Evolutionary conservation across 2,329 filamentous ascomycete species (phyloP).

Genomic region (Colletotrichum eleusines): DNA sequence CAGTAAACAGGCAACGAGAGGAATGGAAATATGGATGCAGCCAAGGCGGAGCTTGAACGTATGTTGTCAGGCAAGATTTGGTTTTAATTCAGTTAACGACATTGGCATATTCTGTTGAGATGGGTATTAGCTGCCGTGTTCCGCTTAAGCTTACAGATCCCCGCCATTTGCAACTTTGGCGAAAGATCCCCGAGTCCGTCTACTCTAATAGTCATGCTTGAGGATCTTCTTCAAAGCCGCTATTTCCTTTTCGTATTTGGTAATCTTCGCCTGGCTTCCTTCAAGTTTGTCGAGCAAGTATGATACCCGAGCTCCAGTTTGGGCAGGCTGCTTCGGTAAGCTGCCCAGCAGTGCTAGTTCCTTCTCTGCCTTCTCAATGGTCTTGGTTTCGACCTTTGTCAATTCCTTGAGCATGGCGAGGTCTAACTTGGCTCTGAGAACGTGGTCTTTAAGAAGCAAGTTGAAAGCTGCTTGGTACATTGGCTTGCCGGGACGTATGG

Average conservation of each 20-base stretch:
- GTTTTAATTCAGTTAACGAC: neutral
- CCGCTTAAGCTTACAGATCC: neutral
- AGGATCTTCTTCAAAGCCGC: conserved; percentile 78
- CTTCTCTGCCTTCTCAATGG: conserved; percentile 81
- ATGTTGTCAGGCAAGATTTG: neutral
- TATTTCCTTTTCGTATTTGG: conserved; percentile 79
- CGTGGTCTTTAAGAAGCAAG: conserved; percentile 76
- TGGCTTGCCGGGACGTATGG: conserved; percentile 84
- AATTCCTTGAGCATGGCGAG: conserved; percentile 77
- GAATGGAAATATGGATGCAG: neutral
- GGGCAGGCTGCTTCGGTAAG: conserved; percentile 76
- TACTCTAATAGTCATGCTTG: conserved; percentile 47
- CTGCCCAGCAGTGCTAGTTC: conserved; percentile 80
- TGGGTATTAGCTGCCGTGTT: conserved; percentile 14
- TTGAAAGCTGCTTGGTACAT: conserved; percentile 89
- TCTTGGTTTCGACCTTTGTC: conserved; percentile 77
- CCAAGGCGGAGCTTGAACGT: neutral
- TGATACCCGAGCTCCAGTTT: conserved; percentile 73
- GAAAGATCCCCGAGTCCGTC: neutral
- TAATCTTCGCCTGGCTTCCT: conserved; percentile 80
- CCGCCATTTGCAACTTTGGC: neutral
- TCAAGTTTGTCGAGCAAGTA: conserved; percentile 82
- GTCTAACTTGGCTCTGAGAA: conserved; percentile 80
- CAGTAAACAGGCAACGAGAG: too few species aligned
- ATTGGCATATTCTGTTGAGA: neutral